A percentile compares a stretch with the other conserved stretches of the same genome.
Conservation (phyloP, 2,329 filamentous ascomycete genomes). For the Hypoxylon sp. region DNA sequence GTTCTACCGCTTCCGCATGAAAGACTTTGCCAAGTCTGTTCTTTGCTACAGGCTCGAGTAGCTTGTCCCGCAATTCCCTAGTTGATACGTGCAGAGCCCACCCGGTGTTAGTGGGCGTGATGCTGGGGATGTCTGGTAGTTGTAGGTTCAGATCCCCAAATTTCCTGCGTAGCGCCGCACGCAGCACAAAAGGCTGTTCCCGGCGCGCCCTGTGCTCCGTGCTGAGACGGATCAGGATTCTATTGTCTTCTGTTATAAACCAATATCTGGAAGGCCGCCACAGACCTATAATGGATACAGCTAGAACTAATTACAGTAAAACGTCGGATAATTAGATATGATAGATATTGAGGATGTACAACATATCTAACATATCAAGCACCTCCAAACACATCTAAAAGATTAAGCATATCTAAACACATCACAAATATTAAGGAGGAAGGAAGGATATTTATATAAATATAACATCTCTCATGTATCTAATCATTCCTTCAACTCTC, state of each 20-base stretch:
- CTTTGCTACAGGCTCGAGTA: background rate
- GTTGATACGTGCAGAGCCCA: background rate
- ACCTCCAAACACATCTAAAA: too few relatives aligned
- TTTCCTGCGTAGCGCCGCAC: background rate
- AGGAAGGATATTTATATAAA: too few relatives aligned
- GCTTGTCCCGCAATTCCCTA: background rate
- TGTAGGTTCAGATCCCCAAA: background rate
- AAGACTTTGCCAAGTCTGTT: background rate
- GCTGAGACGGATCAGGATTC: background rate
- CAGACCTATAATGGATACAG: too few relatives aligned
- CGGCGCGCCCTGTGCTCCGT: background rate
- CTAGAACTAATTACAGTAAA: too few relatives aligned
- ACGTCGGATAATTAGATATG: too few relatives aligned
- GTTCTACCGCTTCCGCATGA: background rate
- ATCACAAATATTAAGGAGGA: too few relatives aligned
- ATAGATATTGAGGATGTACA: too few relatives aligned
- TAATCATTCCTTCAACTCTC: too few relatives aligned
- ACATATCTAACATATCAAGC: too few relatives aligned
- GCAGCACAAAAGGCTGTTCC: background rate
- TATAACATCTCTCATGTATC: too few relatives aligned
- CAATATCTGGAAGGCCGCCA: too few relatives aligned
- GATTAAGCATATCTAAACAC: too few relatives aligned
- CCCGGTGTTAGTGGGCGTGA: background rate
- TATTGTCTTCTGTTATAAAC: background rate
- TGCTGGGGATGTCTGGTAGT: background rate